Evolutionary conservation across 2,329 filamentous ascomycete genomes (phyloP).

Genomic region (Tolypocladium endophyticum): DNA sequence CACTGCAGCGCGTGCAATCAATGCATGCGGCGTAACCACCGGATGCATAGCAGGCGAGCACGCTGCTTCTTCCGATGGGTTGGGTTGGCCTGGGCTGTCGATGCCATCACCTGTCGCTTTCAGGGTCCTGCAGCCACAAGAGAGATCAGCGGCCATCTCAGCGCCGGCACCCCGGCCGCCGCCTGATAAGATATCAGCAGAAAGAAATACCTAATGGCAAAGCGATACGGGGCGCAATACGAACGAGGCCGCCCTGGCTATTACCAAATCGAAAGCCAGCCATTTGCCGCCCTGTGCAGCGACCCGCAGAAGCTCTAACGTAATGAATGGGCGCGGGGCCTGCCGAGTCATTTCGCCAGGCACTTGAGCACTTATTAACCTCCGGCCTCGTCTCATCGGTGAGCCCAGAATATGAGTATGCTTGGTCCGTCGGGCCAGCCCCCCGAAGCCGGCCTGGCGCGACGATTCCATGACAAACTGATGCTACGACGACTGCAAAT

Average conservation of each 20-base stretch:
- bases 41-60: neutral
- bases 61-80: neutral
- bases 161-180: constrained; percentile 1
- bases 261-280: constrained; percentile 38
- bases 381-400: neutral
- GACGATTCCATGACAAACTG: constrained; percentile 1
- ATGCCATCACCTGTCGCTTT: neutral
- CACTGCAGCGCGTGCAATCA: neutral
- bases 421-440: neutral
- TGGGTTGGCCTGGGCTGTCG: neutral
- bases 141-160: neutral
- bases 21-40: no score
- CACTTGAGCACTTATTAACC: neutral
- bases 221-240: constrained; percentile 6
- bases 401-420: neutral
- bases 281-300: constrained; percentile 12
- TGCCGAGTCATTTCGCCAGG: constrained; percentile 17
- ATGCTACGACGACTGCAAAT: neutral
- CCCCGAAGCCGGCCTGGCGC: neutral
- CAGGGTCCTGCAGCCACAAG: neutral
- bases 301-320: constrained; percentile 28
- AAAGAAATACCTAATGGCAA: constrained; percentile 30
- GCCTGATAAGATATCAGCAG: constrained; percentile 13
- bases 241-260: constrained; percentile 9
- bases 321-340: constrained; percentile 26